Conservation (phyloP, 768 basidiomycete species). For the Suillus discolor region DNA sequence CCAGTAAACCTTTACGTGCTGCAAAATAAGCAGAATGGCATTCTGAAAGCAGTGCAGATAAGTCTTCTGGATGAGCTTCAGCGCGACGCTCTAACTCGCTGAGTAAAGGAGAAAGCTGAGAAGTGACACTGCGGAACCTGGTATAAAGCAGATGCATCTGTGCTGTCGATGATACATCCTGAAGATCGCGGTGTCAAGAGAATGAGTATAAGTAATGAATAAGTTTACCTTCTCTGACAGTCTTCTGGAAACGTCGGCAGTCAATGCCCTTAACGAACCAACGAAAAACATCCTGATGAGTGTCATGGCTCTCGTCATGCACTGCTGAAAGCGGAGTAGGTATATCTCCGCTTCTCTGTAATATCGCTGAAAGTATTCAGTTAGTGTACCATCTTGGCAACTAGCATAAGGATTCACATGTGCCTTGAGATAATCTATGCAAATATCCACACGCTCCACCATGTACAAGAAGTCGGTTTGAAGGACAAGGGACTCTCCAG, state of each 20-base stretch:
- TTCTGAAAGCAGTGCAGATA: conserved; percentile 78
- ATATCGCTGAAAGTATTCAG: conserved; percentile 59
- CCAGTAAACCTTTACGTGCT: conserved; percentile 70
- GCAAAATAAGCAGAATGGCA: conserved; percentile 87
- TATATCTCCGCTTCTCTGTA: conserved; percentile 94
- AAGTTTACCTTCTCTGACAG: conserved; percentile 68
- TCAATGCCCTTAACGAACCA: conserved; percentile 76
- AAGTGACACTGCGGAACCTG: conserved; percentile 75
- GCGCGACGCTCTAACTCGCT: conserved; percentile 85
- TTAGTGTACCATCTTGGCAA: not conserved
- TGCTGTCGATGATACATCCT: conserved; percentile 81
- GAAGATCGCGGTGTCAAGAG: conserved; percentile 9
- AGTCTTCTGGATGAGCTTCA: conserved; percentile 76
- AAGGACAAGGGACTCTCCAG: conserved; percentile 89
- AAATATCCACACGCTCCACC: conserved; percentile 94
- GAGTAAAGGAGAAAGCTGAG: conserved; percentile 75
- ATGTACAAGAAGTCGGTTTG: conserved; percentile 92
- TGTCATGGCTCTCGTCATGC: conserved; percentile 97
- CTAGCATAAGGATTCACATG: conserved; percentile 58
- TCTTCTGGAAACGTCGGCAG: conserved; percentile 74
- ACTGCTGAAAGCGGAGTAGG: conserved; percentile 96
- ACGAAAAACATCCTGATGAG: conserved; percentile 98
- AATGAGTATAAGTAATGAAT: not conserved
- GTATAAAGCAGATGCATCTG: conserved; percentile 88
- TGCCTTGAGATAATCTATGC: conserved; percentile 84